A percentile compares a stretch with the other conserved stretches of the same genome.
phyloP scores from a whole-genome alignment of 2,329 filamentous ascomycete species.

The Lachnum nothofagi region DNA sequence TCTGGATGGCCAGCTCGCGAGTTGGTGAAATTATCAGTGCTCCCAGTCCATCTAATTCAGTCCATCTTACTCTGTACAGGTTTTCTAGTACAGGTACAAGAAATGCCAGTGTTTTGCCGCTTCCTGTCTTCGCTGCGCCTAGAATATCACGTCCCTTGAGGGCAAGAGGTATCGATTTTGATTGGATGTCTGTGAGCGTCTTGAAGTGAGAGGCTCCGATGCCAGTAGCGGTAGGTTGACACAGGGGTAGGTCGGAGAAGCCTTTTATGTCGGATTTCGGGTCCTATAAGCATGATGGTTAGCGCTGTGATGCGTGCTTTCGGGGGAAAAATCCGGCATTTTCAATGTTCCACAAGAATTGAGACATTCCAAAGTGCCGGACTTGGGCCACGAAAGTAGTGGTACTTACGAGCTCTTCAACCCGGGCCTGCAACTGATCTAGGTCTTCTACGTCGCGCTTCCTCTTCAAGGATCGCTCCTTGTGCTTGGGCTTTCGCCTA shows the following conservation, averaged over 20 bases:
- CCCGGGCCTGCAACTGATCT: too few species aligned
- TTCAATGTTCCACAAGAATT: too few species aligned
- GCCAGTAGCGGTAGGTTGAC: conserved; percentile 70
- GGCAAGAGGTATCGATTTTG: conserved; percentile 79
- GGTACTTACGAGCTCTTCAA: too few species aligned
- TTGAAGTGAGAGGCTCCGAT: conserved; percentile 85
- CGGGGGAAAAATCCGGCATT: too few species aligned
- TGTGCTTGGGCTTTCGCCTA: too few species aligned
- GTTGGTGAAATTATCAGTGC: conserved; percentile 92
- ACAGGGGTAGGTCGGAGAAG: conserved; percentile 83
- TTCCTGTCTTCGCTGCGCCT: conserved; percentile 91
- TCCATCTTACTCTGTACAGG: conserved; percentile 82
- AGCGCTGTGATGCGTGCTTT: too few species aligned
- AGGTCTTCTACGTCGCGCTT: too few species aligned
- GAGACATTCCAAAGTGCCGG: too few species aligned
- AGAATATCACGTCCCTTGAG: conserved; percentile 84
- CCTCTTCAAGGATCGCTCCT: too few species aligned
- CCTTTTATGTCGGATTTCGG: conserved; percentile 42
- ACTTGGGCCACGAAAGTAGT: too few species aligned
- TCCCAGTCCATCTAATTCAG: conserved; percentile 83
- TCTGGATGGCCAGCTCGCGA: conserved; percentile 91
- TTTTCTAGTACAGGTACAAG: conserved; percentile 88
- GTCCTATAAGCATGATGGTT: conserved; percentile 26
- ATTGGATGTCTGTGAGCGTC: conserved; percentile 84
- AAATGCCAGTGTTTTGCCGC: conserved; percentile 92